Base-by-base conservation (phyloP, 2,329 filamentous ascomycete genomes). In the Plectosphaerella cucumerina region DNA sequence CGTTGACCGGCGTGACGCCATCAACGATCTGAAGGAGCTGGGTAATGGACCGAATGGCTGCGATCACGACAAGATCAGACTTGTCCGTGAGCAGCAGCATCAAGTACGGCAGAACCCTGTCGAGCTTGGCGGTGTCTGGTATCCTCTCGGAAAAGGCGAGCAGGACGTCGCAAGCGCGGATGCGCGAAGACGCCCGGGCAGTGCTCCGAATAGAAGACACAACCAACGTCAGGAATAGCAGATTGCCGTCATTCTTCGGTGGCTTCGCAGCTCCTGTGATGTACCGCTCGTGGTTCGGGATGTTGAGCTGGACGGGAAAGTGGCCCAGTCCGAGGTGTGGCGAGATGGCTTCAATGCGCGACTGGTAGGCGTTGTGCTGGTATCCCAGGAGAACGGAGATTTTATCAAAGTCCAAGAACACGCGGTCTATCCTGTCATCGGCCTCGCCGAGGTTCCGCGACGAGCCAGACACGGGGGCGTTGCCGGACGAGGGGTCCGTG, bases 321-420 rank as follows among this genome's bases (percentile, higher is more conserved):
- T 90, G 75, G 2, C 79, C 77, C 17, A 84, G 69, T 2, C 77
- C 79, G 9, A 83, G 74, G 39, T 77, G 72, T 3, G 73, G 70
- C 4, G 73, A 69, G 4, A 73, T 65, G 21, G 70, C 63, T 23
- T 60, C 59, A 18, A 62, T 54, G 20, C 64, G 58, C 1, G 58
- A 50, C 4, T 58, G 51, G 11, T 64, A 58, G 14, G 68, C 62
- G 3, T 61, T 58, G 4, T 53, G 58, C 31, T 68, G 62, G 44
- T 71, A 69, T 14, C 90, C 92, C 2, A 99, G 78, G 52, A 96
- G 95, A 64, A 95, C 96, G 0, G 93, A 91, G 48, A 99, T 96
- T 67, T 97, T 99, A 67, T 99, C 94, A 70, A 97, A 97, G 63
- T 99, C 94, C 59, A 89, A 84, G 63, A 89, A 97, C 1, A 99